A percentile compares a stretch with the other conserved stretches of the same genome.
phyloP scores from a whole-genome alignment of 495 filamentous ascomycete genomes.

The Peziza echinospora region DNA sequence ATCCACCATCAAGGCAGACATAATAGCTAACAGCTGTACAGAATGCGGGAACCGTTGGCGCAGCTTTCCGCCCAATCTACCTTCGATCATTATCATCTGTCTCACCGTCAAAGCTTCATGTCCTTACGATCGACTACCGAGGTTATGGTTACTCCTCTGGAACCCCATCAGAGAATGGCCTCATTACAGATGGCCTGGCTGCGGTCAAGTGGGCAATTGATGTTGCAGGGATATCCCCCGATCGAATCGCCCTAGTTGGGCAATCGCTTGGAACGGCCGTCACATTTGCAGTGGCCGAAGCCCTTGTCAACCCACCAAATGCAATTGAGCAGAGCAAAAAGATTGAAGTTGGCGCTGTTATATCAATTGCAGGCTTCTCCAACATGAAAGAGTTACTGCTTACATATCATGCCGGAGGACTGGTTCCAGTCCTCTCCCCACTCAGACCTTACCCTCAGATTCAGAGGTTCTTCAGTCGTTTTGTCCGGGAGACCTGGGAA shows the following conservation, averaged over 20 bases:
- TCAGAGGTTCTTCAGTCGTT: slow-evolving; percentile 19
- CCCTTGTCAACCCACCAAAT: slow-evolving; percentile 26
- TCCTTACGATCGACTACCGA: slow-evolving; percentile 66
- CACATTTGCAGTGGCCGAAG: slow-evolving; percentile 44
- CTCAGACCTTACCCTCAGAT: slow-evolving; percentile 29
- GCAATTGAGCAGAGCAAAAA: not conserved
- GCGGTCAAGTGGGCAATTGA: slow-evolving; percentile 48
- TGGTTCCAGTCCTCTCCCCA: slow-evolving; percentile 59
- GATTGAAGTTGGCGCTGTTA: slow-evolving; percentile 38
- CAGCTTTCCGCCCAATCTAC: slow-evolving; percentile 30
- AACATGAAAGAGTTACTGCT: slow-evolving; percentile 46
- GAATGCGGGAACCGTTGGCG: slow-evolving; percentile 34
- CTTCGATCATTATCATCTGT: slow-evolving; percentile 29
- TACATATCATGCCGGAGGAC: slow-evolving; percentile 49
- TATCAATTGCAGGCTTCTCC: slow-evolving; percentile 63
- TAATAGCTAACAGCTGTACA: too few species aligned
- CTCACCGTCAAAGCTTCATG: slow-evolving; percentile 33
- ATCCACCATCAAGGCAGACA: too few species aligned
- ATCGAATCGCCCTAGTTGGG: slow-evolving; percentile 59
- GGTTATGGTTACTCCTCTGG: slow-evolving; percentile 72
- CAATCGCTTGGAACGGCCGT: slow-evolving; percentile 83
- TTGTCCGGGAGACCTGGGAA: slow-evolving; percentile 32
- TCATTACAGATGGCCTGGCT: slow-evolving; percentile 59
- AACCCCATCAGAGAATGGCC: slow-evolving; percentile 54
- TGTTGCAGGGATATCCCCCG: slow-evolving; percentile 39